Evolutionary conservation across 2,329 filamentous ascomycete genomes (phyloP).

Genomic region (Claviceps digitariae): DNA sequence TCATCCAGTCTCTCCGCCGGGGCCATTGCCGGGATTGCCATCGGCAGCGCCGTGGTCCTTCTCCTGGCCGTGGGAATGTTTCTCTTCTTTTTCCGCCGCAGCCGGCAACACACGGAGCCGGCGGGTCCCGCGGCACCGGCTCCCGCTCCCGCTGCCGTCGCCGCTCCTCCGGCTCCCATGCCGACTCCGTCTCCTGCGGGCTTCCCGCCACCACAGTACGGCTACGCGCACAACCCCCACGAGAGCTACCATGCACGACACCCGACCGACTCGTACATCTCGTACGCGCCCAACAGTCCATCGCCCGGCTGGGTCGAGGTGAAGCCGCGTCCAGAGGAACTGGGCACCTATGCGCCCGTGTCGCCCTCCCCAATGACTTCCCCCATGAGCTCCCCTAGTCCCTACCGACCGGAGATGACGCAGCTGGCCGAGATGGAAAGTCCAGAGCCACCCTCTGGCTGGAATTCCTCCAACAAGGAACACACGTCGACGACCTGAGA

Average conservation of each 20-base stretch:
- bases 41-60: slow-evolving; percentile 12
- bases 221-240: slow-evolving; percentile 4
- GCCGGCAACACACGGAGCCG: not conserved
- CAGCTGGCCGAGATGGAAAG: slow-evolving; percentile 10
- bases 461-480: not conserved
- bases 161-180: not conserved
- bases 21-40: slow-evolving; percentile 15
- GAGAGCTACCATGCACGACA: slow-evolving; percentile 1
- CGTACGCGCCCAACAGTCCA: slow-evolving; percentile 1
- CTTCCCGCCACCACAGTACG: slow-evolving; percentile 3
- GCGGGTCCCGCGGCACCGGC: not conserved
- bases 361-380: not conserved
- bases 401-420: not conserved
- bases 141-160: not conserved
- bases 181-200: slow-evolving; percentile 1
- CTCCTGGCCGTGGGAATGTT: slow-evolving; percentile 9
- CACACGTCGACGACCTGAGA: not conserved
- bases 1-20: slow-evolving; percentile 5
- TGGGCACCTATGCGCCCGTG: slow-evolving; percentile 1
- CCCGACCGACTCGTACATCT: slow-evolving; percentile 6
- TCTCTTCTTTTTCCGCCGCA: slow-evolving; percentile 9
- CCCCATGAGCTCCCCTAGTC: not conserved
- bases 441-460: slow-evolving; percentile 2
- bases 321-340: slow-evolving; percentile 4
- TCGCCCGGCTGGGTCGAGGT: slow-evolving; percentile 1